Conservation (phyloP, 176 grass and related monocot species). For the Aechmea fasciata region DNA sequence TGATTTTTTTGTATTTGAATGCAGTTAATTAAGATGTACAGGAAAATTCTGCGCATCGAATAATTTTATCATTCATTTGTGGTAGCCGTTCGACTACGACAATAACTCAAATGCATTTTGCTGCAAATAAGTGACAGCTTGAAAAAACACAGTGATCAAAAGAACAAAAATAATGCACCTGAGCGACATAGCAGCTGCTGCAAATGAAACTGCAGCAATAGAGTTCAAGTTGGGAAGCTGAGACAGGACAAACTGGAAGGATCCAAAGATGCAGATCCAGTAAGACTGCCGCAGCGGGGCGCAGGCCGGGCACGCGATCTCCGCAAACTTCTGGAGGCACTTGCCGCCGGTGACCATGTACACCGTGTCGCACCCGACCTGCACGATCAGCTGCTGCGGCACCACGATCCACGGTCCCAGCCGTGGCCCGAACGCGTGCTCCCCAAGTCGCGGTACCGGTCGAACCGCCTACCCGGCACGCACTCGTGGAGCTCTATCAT, state of each 20-base stretch:
- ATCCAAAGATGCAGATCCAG: slow-evolving; percentile 20
- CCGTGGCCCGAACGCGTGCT: slow-evolving; percentile 13
- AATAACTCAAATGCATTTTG: no score
- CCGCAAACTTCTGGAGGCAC: slow-evolving; percentile 13
- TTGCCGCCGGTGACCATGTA: slow-evolving; percentile 3
- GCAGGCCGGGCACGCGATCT: slow-evolving; percentile 1
- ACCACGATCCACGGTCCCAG: slow-evolving; percentile 8
- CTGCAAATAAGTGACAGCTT: no score
- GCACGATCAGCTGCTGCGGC: slow-evolving; percentile 2
- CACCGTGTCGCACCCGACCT: slow-evolving; percentile 10
- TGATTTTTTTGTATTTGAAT: no score
- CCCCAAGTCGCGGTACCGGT: slow-evolving; percentile 18
- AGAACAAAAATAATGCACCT: not conserved
- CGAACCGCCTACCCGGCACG: slow-evolving; percentile 16
- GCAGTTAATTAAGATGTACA: no score
- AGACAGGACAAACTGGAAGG: slow-evolving; percentile 7
- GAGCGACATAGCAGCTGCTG: slow-evolving; percentile 12
- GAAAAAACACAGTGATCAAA: no score
- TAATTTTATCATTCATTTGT: no score
- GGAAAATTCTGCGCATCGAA: no score
- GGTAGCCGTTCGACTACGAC: no score
- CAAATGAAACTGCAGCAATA: slow-evolving; percentile 3
- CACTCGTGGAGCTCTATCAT: slow-evolving; percentile 28
- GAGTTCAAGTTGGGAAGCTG: slow-evolving; percentile 16
- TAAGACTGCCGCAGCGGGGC: not conserved